These are phyloP conservation scores for Talaromyces thailandensis DNA, from an alignment of 495 filamentous ascomycete species.

Conservation along the genomic window DNA sequence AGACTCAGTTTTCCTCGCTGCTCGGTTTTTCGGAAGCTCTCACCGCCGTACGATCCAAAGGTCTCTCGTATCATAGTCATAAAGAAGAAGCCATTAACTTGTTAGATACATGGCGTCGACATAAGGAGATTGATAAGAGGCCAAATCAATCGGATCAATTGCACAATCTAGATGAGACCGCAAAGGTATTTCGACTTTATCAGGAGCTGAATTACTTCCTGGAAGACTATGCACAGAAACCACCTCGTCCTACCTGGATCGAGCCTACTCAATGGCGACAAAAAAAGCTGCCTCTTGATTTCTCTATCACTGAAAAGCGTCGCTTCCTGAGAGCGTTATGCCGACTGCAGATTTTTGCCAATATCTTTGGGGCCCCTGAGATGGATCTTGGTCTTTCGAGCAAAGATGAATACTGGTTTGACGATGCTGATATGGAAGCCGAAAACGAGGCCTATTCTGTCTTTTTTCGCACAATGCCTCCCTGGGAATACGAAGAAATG, in stretches of 20 bases:
- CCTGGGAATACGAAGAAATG: slow-evolving; percentile 15
- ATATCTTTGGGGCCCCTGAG: slow-evolving; percentile 8
- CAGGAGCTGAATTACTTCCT: slow-evolving; percentile 3
- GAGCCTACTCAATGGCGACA: neutral
- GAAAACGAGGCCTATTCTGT: slow-evolving; percentile 5
- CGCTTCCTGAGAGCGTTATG: slow-evolving; percentile 14
- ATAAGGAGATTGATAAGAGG: neutral
- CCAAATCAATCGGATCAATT: neutral
- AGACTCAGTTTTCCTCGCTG: slow-evolving; percentile 4
- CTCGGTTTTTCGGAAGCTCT: slow-evolving; percentile 11
- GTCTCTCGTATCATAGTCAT: neutral
- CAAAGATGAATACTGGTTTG: neutral
- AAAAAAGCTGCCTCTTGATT: neutral
- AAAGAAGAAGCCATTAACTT: slow-evolving; percentile 10
- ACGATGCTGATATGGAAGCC: neutral
- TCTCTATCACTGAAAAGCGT: slow-evolving; percentile 4
- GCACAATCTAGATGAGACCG: neutral
- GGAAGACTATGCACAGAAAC: neutral
- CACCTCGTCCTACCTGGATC: neutral
- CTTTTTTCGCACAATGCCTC: slow-evolving; percentile 12
- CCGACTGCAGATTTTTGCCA: slow-evolving; percentile 10
- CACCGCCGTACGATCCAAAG: slow-evolving; percentile 11
- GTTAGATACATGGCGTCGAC: slow-evolving; percentile 8
- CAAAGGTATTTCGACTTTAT: slow-evolving; percentile 8
- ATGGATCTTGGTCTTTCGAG: neutral